Evolutionary conservation across 768 basidiomycete genomes (phyloP).

Genomic region (Hysterangium stoloniferum): DNA sequence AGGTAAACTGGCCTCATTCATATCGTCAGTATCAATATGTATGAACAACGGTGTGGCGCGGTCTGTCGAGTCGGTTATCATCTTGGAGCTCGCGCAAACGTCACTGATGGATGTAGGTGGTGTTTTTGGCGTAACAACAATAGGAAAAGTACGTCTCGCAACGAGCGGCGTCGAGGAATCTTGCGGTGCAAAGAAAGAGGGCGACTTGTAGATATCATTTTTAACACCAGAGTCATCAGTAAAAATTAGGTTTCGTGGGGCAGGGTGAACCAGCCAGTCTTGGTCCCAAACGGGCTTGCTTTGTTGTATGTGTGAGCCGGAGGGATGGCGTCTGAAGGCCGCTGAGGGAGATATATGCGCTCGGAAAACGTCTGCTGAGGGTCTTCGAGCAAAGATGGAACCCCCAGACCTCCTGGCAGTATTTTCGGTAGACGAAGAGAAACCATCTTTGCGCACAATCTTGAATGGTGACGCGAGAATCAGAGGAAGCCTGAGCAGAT

Average conservation of each 20-base stretch:
- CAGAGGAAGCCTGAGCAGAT: background rate
- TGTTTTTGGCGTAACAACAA: background rate
- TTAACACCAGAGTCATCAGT: background rate
- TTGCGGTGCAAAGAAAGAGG: constrained; percentile 7
- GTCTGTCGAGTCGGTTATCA: background rate
- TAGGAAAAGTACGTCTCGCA: background rate
- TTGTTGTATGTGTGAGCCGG: constrained; percentile 7
- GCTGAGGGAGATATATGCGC: constrained; percentile 7
- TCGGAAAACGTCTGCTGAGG: constrained; percentile 2
- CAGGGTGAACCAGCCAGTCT: constrained; percentile 5
- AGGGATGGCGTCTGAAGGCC: constrained; percentile 6
- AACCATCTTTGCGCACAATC: background rate
- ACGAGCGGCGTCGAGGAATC: background rate
- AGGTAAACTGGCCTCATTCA: background rate
- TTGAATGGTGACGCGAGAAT: background rate
- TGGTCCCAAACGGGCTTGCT: background rate
- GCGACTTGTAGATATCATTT: background rate
- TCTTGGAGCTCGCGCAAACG: no score
- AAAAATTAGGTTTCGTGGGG: background rate
- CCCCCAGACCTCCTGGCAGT: background rate
- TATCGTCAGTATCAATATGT: constrained; percentile 1
- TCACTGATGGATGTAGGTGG: no score
- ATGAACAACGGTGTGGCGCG: background rate
- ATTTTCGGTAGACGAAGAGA: background rate
- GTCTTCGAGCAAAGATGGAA: constrained; percentile 5